Evolutionary conservation across 2,329 filamentous ascomycete species (phyloP), one percentile per base, ranked within the genome.

Genomic region (Ascosphaera apis): DNA sequence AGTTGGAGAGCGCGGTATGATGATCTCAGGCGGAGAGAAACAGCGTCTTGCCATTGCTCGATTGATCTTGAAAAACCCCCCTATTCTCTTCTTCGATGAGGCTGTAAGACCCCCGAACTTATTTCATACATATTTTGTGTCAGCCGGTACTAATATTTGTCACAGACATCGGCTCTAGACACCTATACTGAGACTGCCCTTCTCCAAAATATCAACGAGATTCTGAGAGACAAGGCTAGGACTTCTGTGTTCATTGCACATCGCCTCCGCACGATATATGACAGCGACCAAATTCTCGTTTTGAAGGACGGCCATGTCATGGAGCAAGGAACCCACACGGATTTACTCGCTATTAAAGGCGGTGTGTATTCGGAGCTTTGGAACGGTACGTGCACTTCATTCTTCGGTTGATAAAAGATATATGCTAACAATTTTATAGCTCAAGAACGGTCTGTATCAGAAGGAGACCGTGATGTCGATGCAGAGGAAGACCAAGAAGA

Each of bases 231-330:
- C 48, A 92, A 91, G 60, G 63, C 64, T 2, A 69, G 84, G 38
- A 95, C 88, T 0, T 93, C 83, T 45, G 80, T 98, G 1, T 95
- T 95, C 50, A 78, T 98, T 3, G 88, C 88, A 4, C 88, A 95
- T 54, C 69, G 88, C 13, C 59, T 98, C 40, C 70, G 86, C 36
- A 95, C 88, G 0, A 93, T 98, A 44, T 91, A 80, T 48, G 88
- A 95, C 48, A 80, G 80, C 28, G 79, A 95, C 55, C 61, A 84
- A 46, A 95, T 95, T 46, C 84, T 95, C 47, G 88, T 95, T 27
- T 60, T 95, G 38, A 76, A 75, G 50, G 74, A 79, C 40, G 88
- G 88, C 0, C 63, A 62, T 11, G 83, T 95, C n/a, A 81, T 75
- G 2, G 88, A 95, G 58, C 72, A 69, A 53, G 88, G 88, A 11